These are phyloP conservation scores for Solanum gracilifrons DNA, from an alignment of 257 asterid species.

Conservation along the genomic window DNA sequence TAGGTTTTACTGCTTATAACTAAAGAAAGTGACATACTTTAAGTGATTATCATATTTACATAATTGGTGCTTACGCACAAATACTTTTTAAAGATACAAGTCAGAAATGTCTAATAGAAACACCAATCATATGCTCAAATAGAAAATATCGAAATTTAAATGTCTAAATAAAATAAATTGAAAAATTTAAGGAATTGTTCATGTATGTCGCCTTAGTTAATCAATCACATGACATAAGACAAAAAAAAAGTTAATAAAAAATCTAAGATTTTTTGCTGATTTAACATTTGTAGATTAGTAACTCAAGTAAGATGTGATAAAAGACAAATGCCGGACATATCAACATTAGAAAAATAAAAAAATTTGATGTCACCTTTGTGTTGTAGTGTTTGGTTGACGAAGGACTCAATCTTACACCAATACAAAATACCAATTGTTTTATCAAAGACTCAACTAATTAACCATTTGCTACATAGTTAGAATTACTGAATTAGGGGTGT, in stretches of 20 bases:
- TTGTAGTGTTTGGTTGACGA: neutral
- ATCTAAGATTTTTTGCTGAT: neutral
- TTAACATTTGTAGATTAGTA: neutral
- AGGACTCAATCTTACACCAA: neutral
- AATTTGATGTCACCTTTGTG: neutral
- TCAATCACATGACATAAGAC: neutral
- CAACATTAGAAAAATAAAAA: neutral
- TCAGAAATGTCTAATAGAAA: neutral
- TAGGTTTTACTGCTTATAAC: neutral
- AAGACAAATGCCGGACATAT: neutral
- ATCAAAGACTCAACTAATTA: neutral
- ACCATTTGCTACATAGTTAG: neutral
- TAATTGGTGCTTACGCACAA: neutral
- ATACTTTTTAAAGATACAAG: neutral
- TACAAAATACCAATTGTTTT: neutral
- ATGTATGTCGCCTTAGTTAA: neutral
- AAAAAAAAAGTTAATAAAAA: neutral
- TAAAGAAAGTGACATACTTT: neutral
- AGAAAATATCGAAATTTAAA: neutral
- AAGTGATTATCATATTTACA: neutral
- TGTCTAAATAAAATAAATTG: neutral
- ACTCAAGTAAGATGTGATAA: neutral
- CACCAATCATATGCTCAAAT: neutral
- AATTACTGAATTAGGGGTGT: neutral
- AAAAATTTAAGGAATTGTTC: neutral